Evolutionary conservation across 345 rosid species (phyloP), one percentile per base, ranked within the genome.

Genomic region (Lumnitzera littorea): DNA sequence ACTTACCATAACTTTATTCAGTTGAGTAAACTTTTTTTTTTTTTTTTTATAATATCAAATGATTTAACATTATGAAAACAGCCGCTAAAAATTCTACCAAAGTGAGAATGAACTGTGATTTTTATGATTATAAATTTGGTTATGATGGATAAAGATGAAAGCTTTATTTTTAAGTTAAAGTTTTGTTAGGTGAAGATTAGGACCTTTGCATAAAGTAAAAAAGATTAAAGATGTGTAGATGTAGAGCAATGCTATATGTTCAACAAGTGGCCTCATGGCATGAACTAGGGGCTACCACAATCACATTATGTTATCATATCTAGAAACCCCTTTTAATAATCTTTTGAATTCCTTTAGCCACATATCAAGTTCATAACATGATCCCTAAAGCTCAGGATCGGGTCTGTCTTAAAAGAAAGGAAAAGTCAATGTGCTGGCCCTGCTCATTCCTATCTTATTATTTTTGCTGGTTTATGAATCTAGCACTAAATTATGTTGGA

Each of bases 151-250:
- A 31, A 46, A 14, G 60, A 53, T 47, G 11, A 61, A 60, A 67
- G 64, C 67, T 60, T 76, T 41, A 55, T 3, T 60, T 66, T 66
- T 43, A 72, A 78, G 78, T 60, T 51, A 63, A 56, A 53, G 53
- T 25, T 4, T 14, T 47, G 74, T 56, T 71, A 46, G 71, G 62
- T 62, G 70, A 57, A 61, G 68, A 71, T 72, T 61, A 53, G 49
- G 70, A 62, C 62, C 43, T 60, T 20, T 60, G 23, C 7, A 29
- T 24, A 6, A 6, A n/a, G 15, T 3, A 11, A 60, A 16, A 60
- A 49, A 24, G 55, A 48, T 13, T 31, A 49, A 49, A 20, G 49
- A 12, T 31, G 60, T 1, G 60, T 1, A 53, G 23, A 53, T 49
- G 46, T 24, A 20, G 54, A 41, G 20, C 2, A 15, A 48, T 0